phyloP scores from a whole-genome alignment of 257 asterid genomes.

The Fraxinus anomala region DNA sequence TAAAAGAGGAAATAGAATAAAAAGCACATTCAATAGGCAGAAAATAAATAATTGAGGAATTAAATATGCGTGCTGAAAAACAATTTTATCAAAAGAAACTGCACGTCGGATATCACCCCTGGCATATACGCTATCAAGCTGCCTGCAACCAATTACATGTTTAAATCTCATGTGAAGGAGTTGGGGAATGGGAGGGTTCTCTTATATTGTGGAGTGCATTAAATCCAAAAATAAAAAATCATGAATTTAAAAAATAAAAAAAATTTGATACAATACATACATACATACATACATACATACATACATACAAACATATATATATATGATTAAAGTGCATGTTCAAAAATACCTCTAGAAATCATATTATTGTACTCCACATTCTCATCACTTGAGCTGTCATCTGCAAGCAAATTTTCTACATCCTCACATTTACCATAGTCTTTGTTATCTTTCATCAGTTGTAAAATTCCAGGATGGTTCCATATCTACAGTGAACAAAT shows the following conservation, averaged over 20 bases:
- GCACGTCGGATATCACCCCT: neutral
- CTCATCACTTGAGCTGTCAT: conserved; percentile 89
- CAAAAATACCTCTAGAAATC: conserved; percentile 75
- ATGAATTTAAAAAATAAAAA: neutral
- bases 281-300: too few species aligned
- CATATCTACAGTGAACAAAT: conserved; percentile 63
- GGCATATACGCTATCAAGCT: neutral
- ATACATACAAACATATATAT: too few species aligned
- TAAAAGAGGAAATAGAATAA: neutral
- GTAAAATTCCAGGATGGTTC: conserved; percentile 99
- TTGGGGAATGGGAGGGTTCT: neutral
- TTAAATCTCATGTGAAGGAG: neutral
- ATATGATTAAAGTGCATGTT: neutral
- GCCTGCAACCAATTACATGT: neutral
- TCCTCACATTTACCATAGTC: conserved; percentile 68
- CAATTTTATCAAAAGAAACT: neutral
- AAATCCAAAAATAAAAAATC: neutral
- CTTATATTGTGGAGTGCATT: neutral
- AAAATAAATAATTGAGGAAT: neutral
- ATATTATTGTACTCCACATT: conserved; percentile 59
- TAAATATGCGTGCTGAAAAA: neutral
- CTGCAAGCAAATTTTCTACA: conserved; percentile 63
- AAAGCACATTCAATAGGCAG: neutral
- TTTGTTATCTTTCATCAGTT: conserved; percentile 76
- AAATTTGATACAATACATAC: neutral